Conservation (phyloP, 257 asterid species). For the Nicotiana obtusifolia region DNA sequence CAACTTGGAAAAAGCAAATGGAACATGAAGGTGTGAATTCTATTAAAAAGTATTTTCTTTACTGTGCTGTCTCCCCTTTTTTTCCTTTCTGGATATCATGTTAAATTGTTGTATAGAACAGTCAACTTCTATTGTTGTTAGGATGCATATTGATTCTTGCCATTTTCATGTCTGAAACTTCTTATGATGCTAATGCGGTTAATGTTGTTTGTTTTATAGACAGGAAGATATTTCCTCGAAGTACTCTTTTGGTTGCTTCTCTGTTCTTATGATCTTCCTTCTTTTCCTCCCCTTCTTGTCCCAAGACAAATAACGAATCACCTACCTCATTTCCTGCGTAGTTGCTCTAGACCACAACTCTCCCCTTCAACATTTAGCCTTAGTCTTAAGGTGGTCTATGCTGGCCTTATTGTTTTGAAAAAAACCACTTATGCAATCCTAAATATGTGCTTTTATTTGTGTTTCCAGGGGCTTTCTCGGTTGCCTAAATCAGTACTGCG, state of each 20-base stretch:
- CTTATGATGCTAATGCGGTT: not conserved
- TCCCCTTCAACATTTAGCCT: not conserved
- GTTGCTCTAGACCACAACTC: not conserved
- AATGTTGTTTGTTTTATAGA: not conserved
- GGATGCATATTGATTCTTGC: not conserved
- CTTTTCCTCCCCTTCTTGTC: not conserved
- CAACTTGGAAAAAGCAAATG: constrained; percentile 90
- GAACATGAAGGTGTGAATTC: constrained; percentile 82
- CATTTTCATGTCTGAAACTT: not conserved
- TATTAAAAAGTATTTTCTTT: constrained; percentile 7
- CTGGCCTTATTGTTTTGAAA: not conserved
- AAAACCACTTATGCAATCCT: not conserved
- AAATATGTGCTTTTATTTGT: constrained; percentile 3
- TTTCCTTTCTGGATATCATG: not conserved
- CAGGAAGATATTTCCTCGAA: not conserved
- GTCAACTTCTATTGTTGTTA: not conserved
- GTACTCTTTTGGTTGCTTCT: not conserved
- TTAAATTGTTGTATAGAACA: not conserved
- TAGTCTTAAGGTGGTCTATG: not conserved
- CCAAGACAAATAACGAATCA: not conserved
- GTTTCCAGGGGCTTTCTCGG: constrained; percentile 79
- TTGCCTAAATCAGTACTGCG: constrained; percentile 81
- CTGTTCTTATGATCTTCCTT: not conserved
- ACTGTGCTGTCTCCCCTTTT: not conserved
- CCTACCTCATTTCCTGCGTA: constrained; percentile 3